Evolutionary conservation across 2,329 filamentous ascomycete species (phyloP).

Genomic region (Alternaria gansuensis): DNA sequence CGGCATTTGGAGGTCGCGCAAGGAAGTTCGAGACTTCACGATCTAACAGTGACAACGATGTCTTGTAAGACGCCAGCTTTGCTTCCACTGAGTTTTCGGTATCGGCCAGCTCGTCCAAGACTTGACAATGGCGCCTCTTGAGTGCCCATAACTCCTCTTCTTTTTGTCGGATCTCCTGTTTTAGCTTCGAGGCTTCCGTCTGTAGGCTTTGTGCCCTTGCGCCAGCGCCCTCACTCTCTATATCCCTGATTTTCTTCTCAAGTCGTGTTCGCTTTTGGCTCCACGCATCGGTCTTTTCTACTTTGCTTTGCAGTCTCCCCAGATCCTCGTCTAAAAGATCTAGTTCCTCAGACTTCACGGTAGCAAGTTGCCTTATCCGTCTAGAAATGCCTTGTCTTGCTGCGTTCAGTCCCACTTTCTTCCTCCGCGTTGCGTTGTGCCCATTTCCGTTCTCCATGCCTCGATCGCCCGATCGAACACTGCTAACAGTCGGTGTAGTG

Average conservation of each 20-base stretch:
- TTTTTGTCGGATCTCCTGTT: constrained; percentile 70
- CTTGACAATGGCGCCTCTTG: constrained; percentile 66
- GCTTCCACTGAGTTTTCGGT: constrained; percentile 73
- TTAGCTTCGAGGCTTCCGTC: constrained; percentile 62
- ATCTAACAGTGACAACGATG: constrained; percentile 72
- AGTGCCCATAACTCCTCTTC: constrained; percentile 71
- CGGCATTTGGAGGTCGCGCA: constrained; percentile 61
- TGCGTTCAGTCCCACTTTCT: constrained; percentile 65
- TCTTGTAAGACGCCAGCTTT: constrained; percentile 74
- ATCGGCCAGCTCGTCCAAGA: constrained; percentile 69
- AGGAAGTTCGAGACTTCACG: constrained; percentile 68
- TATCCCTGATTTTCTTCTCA: constrained; percentile 63
- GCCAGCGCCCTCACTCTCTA: constrained; percentile 66
- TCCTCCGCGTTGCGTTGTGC: constrained; percentile 55
- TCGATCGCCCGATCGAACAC: constrained; percentile 47
- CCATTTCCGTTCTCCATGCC: constrained; percentile 31
- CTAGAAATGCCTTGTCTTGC: constrained; percentile 72
- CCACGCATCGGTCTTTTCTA: constrained; percentile 68
- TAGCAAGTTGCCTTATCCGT: constrained; percentile 70
- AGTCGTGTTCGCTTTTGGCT: constrained; percentile 65
- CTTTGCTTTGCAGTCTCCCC: constrained; percentile 64
- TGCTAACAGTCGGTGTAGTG: constrained; percentile 59
- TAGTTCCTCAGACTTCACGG: constrained; percentile 74
- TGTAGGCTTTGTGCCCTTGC: constrained; percentile 63
- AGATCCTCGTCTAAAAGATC: constrained; percentile 67